phyloP scores from a whole-genome alignment of 805 yeast species.

The Wickerhamomyces canadensis region DNA sequence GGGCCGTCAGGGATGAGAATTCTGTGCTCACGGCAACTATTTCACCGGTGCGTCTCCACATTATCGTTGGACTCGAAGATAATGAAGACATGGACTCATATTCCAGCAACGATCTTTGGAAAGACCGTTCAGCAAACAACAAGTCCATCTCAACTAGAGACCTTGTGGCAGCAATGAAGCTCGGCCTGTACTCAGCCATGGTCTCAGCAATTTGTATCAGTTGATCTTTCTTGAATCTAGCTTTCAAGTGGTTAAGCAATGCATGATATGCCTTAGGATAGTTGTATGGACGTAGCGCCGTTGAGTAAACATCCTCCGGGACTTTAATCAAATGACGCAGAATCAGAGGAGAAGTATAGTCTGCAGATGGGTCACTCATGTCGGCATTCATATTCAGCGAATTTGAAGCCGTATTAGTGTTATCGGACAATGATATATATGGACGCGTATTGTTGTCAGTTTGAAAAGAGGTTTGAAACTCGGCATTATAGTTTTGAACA shows the following conservation, averaged over 20 bases:
- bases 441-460: constrained; percentile 25
- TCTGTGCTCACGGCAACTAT: constrained; percentile 76
- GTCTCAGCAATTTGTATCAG: constrained; percentile 52
- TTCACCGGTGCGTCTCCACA: constrained; percentile 86
- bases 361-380: constrained; percentile 17
- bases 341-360: constrained; percentile 52
- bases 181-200: constrained; percentile 56
- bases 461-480: constrained; percentile 24
- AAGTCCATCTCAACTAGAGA: constrained; percentile 67
- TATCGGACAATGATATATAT: constrained; percentile 23
- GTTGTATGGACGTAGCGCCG: constrained; percentile 75
- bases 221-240: constrained; percentile 65
- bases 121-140: constrained; percentile 52
- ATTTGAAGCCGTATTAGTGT: constrained; percentile 14
- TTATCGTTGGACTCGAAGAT: constrained; percentile 73
- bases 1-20: constrained; percentile 63
- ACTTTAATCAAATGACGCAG: constrained; percentile 53
- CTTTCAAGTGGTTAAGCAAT: constrained; percentile 66
- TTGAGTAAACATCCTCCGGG: constrained; percentile 78
- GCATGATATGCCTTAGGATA: constrained; percentile 93
- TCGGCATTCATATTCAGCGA: constrained; percentile 7
- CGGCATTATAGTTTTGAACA: constrained; percentile 15
- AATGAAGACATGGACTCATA: constrained; percentile 43
- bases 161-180: constrained; percentile 72
- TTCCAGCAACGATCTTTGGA: constrained; percentile 53